phyloP scores from a whole-genome alignment of 2,329 filamentous ascomycete genomes.

The Cladosporium velox region DNA sequence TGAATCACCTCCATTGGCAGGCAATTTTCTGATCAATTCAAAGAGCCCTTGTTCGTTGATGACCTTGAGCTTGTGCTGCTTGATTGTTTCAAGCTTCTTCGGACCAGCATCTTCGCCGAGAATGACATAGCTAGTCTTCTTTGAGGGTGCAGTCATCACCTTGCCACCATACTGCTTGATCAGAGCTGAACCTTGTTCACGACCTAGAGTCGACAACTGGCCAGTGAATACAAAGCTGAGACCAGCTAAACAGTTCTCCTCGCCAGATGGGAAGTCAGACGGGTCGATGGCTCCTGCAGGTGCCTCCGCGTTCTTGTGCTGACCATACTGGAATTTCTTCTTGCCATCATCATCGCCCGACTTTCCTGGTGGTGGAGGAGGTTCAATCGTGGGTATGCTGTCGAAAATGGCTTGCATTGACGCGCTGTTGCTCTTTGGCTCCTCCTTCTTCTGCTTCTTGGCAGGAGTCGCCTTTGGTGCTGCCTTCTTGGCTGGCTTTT shows the following conservation, averaged over 20 bases:
- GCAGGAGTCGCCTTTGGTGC: constrained; percentile 54
- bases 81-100: constrained; percentile 86
- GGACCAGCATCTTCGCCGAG: constrained; percentile 89
- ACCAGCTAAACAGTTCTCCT: constrained; percentile 85
- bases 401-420: constrained; percentile 82
- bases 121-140: constrained; percentile 92
- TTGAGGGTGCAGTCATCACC: constrained; percentile 79
- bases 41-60: constrained; percentile 94
- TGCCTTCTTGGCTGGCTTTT: constrained; percentile 46
- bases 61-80: constrained; percentile 76
- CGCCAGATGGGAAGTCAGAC: constrained; percentile 76
- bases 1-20: constrained; percentile 82
- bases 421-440: constrained; percentile 65
- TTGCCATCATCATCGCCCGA: constrained; percentile 52
- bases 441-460: constrained; percentile 63
- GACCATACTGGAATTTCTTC: constrained; percentile 76
- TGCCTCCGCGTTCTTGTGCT: constrained; percentile 49
- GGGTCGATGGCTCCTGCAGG: constrained; percentile 64
- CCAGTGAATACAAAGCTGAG: constrained; percentile 96
- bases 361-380: constrained; percentile 79
- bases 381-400: constrained; percentile 77
- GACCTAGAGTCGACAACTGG: constrained; percentile 73
- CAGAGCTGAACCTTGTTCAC: constrained; percentile 80
- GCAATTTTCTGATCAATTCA: constrained; percentile 76
- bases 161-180: constrained; percentile 96